Percentiles rank a stretch among this genome's conserved stretches.
These are phyloP conservation scores for Punctularia strigosozonata DNA, from an alignment of 768 basidiomycete genomes.

Conservation along the genomic window DNA sequence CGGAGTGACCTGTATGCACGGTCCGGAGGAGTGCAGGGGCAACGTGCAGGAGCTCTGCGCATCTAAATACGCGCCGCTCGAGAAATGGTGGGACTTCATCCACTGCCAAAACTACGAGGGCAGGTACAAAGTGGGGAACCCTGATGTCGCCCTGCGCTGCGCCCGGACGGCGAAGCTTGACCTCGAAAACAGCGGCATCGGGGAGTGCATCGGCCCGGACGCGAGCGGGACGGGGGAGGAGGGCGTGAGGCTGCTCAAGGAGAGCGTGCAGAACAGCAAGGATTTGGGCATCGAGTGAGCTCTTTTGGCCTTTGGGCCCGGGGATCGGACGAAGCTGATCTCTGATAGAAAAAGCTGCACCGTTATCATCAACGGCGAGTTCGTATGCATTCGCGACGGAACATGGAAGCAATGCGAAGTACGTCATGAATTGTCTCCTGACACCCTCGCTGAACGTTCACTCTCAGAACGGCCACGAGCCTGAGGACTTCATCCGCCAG, in stretches of 20 bases:
- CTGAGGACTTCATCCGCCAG: constrained; percentile 63
- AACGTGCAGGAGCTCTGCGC: constrained; percentile 87
- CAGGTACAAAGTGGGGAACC: constrained; percentile 48
- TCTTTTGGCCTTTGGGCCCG: not conserved
- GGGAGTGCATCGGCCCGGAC: constrained; percentile 46
- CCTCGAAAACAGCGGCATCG: constrained; percentile 51
- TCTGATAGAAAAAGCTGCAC: constrained; percentile 72
- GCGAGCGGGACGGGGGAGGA: constrained; percentile 53
- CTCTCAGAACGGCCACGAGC: constrained; percentile 58
- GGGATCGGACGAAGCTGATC: constrained; percentile 3
- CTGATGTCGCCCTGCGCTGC: constrained; percentile 54
- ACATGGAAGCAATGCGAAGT: constrained; percentile 77
- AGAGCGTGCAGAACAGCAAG: constrained; percentile 38
- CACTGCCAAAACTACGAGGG: constrained; percentile 71
- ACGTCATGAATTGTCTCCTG: constrained; percentile 11
- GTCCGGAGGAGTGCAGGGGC: constrained; percentile 70
- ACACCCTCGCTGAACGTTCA: constrained; percentile 1
- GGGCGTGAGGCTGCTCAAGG: constrained; percentile 49
- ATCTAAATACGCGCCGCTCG: constrained; percentile 38
- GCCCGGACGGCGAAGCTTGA: constrained; percentile 51
- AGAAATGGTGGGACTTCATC: constrained; percentile 76
- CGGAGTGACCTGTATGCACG: constrained; percentile 79
- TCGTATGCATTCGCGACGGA: constrained; percentile 67
- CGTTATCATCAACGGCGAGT: constrained; percentile 55
- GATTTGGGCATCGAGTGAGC: constrained; percentile 46